Base-by-base conservation (phyloP, 23 red algal genomes). In the Gracilariopsis chorda region DNA sequence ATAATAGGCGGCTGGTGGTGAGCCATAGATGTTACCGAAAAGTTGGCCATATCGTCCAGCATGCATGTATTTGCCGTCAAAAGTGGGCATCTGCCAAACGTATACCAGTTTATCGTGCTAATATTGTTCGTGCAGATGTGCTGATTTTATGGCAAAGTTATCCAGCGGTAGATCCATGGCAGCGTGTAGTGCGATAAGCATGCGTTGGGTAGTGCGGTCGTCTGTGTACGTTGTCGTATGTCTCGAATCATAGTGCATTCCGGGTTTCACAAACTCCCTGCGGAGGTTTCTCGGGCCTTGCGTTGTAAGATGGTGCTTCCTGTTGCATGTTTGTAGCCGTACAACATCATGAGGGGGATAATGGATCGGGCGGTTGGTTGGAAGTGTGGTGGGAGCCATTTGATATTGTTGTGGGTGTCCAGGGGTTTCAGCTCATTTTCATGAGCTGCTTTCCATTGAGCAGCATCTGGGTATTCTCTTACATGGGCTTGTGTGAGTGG, bases 251-350 rank as follows among this genome's bases (percentile, higher is more conserved):
- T 34, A 84, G 46, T 84, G 80, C 19, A 68, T 30, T 32, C 59
- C 59, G 23, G 80, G 80, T 67, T 67, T 84, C 80, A 84, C 52
- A 25, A 35, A 0, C 23, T 84, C 80, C 20, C 80, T 57, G 40
- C 80, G 24, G 63, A 84, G 30, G 19, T 21, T 29, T 7, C 80
- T 30, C 80, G 56, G 28, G 80, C 56, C 43, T 63, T 67, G 13
- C 55, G 32, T 83, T 68, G 14, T 11, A 65, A 11, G 40, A 84
- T 63, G 5, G 33, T 30, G 23, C 56, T 57, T 34, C 33, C 59
- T 24, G 58, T 19, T n/a, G 32, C 28, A 24, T 25, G 36, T 46
- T 84, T 84, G 53, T 67, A 67, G 21, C 59, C n/a, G 17, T 68
- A 84, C 39, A 23, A 19, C 59, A 41, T 20, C 40, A 30, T 67